phyloP scores from a whole-genome alignment of 2,329 filamentous ascomycete genomes.

The Byssoonygena ceratinophila region DNA sequence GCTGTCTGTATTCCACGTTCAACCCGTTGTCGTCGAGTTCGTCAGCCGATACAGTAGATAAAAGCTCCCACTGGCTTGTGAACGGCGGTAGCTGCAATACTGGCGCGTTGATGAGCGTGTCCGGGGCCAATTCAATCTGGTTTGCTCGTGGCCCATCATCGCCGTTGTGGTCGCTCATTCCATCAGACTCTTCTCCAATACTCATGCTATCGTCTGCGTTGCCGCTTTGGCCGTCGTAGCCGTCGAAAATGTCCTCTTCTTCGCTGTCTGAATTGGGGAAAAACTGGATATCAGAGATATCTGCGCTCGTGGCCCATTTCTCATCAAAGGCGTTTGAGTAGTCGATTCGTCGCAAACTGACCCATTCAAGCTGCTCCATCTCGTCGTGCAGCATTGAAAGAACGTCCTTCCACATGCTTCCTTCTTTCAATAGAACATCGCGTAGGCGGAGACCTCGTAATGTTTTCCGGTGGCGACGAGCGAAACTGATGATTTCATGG shows the following conservation, averaged over 20 bases:
- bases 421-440: conserved; percentile 51
- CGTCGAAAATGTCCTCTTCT: conserved; percentile 17
- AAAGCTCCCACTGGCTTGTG: conserved; percentile 19
- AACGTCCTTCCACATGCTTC: conserved; percentile 52
- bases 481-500: conserved; percentile 50
- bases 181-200: conserved; percentile 18
- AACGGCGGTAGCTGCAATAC: conserved; percentile 13
- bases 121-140: conserved; percentile 18
- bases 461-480: conserved; percentile 45
- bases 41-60: conserved; percentile 23
- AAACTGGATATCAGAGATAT: conserved; percentile 17
- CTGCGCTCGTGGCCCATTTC: conserved; percentile 20
- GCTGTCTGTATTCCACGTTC: conserved; percentile 26
- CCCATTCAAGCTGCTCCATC: conserved; percentile 49
- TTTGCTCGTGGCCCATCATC: conserved; percentile 18
- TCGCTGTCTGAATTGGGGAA: conserved; percentile 18
- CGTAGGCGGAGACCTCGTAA: conserved; percentile 50
- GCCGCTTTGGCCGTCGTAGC: conserved; percentile 10
- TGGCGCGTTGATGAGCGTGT: conserved; percentile 15
- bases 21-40: conserved; percentile 32
- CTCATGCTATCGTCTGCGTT: conserved; percentile 14
- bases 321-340: conserved; percentile 48
- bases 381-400: conserved; percentile 47
- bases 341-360: conserved; percentile 52
- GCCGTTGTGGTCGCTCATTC: conserved; percentile 17